These are phyloP conservation scores for Chenopodium formosanum DNA, from an alignment of 148 eudicot species.

Conservation along the genomic window DNA sequence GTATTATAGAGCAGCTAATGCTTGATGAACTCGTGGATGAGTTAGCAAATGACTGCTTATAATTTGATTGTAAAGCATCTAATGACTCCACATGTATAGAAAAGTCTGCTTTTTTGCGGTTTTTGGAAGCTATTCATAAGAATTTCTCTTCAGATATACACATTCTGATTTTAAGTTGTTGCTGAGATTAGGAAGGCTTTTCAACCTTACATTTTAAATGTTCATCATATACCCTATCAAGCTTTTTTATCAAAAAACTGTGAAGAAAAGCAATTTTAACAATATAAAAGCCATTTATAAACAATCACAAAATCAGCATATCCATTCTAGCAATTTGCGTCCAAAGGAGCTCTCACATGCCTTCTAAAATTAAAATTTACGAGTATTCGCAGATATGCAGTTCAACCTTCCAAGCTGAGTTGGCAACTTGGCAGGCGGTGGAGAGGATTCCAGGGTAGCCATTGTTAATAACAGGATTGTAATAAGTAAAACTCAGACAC, in stretches of 20 bases:
- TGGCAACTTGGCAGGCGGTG: too few relatives aligned
- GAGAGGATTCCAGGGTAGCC: too few relatives aligned
- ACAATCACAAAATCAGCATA: too few relatives aligned
- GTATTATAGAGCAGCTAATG: constrained; percentile 54
- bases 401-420: too few relatives aligned
- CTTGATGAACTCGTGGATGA: constrained; percentile 59
- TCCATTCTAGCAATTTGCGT: too few relatives aligned
- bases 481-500: too few relatives aligned
- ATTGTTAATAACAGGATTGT: too few relatives aligned
- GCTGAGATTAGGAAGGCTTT: neutral
- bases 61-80: neutral
- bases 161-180: neutral
- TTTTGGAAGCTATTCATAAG: neutral
- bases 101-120: neutral
- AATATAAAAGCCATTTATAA: too few relatives aligned
- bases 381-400: too few relatives aligned
- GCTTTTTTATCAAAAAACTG: neutral
- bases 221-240: neutral
- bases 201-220: too few relatives aligned
- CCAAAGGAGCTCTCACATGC: too few relatives aligned
- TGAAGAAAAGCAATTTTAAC: neutral
- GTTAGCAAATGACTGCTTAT: constrained; percentile 34
- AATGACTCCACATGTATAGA: neutral
- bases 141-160: neutral
- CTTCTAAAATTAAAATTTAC: too few relatives aligned